phyloP scores from a whole-genome alignment of 495 filamentous ascomycete species.

The Apodospora peruviana region DNA sequence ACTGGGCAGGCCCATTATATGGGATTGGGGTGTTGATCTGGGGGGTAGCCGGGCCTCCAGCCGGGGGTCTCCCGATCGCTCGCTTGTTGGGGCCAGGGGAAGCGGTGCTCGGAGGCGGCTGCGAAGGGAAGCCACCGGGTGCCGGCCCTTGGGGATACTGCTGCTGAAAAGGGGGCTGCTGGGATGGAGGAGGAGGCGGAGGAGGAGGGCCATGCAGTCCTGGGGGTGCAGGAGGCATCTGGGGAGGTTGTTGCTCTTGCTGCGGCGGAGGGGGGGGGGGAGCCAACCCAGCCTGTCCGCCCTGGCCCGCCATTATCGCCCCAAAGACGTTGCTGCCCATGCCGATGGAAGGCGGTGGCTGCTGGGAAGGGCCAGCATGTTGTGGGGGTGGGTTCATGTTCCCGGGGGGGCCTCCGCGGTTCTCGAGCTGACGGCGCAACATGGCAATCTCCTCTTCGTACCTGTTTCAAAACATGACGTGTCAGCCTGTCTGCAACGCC shows the following conservation, averaged over 20 bases:
- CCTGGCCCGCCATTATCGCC: conserved; percentile 90
- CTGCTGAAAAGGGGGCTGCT: conserved; percentile 46
- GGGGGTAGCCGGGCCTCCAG: conserved; percentile 78
- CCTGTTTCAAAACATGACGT: conserved; percentile 40
- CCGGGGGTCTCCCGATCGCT: conserved; percentile 47
- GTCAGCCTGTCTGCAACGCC: conserved; percentile 3
- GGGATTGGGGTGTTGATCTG: conserved; percentile 79
- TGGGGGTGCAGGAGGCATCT: conserved; percentile 60
- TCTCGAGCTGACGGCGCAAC: conserved; percentile 83
- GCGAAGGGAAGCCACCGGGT: conserved; percentile 48
- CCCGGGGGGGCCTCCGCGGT: conserved; percentile 63
- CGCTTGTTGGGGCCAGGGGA: conserved; percentile 77
- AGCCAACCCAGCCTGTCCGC: conserved; percentile 75
- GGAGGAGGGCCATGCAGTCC: conserved; percentile 54
- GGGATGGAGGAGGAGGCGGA: conserved; percentile 48
- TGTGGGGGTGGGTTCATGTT: conserved; percentile 60
- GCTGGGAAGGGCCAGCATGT: conserved; percentile 73
- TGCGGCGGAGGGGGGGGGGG: conserved; percentile 75
- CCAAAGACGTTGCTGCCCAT: conserved; percentile 90
- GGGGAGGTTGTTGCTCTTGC: conserved; percentile 48
- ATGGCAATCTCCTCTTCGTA: conserved; percentile 88
- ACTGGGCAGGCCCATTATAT: conserved; percentile 74
- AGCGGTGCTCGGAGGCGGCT: conserved; percentile 75
- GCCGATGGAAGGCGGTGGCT: conserved; percentile 67
- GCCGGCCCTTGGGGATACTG: conserved; percentile 47